Percentiles rank a stretch among this genome's conserved stretches.
These are phyloP conservation scores for Ophiostoma sp. DNA, from an alignment of 2,329 filamentous ascomycete genomes.

Conservation along the genomic window DNA sequence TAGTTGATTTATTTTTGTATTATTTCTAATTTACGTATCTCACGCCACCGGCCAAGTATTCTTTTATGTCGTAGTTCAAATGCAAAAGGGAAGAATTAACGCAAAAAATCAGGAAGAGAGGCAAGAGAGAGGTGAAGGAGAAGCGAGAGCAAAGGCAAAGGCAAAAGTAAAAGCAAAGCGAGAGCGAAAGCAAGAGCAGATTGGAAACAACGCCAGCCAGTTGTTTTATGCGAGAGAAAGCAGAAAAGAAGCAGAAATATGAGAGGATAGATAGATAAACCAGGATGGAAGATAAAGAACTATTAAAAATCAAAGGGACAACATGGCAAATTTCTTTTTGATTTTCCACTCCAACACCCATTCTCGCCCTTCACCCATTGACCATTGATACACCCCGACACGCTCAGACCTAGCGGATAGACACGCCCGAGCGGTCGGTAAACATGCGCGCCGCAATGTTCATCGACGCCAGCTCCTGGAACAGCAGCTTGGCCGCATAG, in stretches of 20 bases:
- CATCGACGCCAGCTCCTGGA: conserved; percentile 97
- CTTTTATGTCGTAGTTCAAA: conserved; percentile 10
- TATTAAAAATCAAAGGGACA: background rate
- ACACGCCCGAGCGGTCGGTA: conserved; percentile 73
- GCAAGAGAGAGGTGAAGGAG: background rate
- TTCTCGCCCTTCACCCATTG: background rate
- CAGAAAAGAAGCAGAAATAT: background rate
- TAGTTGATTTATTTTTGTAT: background rate
- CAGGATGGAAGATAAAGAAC: background rate
- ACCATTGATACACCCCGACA: background rate
- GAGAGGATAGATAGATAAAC: background rate
- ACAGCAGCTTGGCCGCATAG: conserved; percentile 94
- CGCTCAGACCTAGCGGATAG: conserved; percentile 50
- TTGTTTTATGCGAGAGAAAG: conserved; percentile 17
- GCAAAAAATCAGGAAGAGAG: background rate
- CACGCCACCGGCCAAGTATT: conserved; percentile 8
- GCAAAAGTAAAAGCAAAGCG: background rate
- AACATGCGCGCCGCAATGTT: conserved; percentile 98
- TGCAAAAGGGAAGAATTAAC: background rate
- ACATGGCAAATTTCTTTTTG: background rate
- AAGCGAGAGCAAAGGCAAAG: background rate
- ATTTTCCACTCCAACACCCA: background rate
- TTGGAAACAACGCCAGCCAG: conserved; percentile 22
- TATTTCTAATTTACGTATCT: background rate
- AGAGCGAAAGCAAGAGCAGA: background rate